Base-by-base conservation (phyloP, 495 filamentous ascomycete genomes). In the Aspergillus conjunctus region DNA sequence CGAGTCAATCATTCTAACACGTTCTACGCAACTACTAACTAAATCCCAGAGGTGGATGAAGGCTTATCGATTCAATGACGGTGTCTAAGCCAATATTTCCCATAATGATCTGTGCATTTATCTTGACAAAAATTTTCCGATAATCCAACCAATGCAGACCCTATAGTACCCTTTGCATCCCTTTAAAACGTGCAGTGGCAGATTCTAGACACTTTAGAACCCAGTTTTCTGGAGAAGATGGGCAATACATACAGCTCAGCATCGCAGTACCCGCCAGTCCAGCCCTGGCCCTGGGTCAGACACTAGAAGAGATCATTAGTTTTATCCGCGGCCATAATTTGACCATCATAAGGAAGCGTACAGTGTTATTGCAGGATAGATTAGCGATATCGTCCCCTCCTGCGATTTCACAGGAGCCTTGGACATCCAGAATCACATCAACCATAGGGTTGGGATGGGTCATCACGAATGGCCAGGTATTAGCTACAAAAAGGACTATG, bases 41-140 rank as follows among this genome's bases (percentile, higher is more conserved):
- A 61, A n/a, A 61, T 41, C 1, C 34, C 58, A 77, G 74, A 59
- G 74, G 46, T 77, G 74, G 74, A 77, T 72, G 71, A 75, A 75
- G 39, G 48, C 63, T 21, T 77, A 75, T 55, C 60, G 60, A 2
- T 77, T 77, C 49, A 62, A 63, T 11, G 74, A 77, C 52, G 74
- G 73, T 20, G 74, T 77, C 22, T 75, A 67, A 43, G 10, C 9
- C 17, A n/a, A 45, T 31, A 59, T 5, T 21, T 18, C 21, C 17
- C 21, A 54, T 41, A 17, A 41, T 43, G 12, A 15, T 39, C 41
- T 9, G 14, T 54, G 17, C 55, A 7, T 11, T 41, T 41, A 11
- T 11, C 4, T 41, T 41, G 12, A n/a, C 9, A 4, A n/a, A 41
- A 41, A 5, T 41, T n/a, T 26, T 26, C 26, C 26, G 26, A 41